These are phyloP conservation scores for Bjerkandera adusta DNA, from an alignment of 1,284 basidiomycete species.

Conservation along the genomic window DNA sequence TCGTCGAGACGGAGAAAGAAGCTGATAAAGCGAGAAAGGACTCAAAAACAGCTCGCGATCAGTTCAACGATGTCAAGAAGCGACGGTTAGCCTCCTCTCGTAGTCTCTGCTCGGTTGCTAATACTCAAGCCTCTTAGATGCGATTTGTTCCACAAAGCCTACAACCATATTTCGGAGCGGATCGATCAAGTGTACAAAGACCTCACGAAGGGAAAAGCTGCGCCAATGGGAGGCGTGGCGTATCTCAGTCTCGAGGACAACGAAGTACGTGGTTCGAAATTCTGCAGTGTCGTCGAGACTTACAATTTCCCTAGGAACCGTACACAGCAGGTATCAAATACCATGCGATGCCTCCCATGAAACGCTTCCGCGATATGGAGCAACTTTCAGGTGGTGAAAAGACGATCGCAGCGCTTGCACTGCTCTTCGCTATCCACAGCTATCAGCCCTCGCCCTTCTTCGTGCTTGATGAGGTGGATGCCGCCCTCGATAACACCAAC, in stretches of 20 bases:
- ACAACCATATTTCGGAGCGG: constrained; percentile 90
- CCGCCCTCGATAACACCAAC: constrained; percentile 95
- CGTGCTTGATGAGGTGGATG: constrained; percentile 97
- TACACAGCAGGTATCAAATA: constrained; percentile 96
- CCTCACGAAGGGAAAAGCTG: constrained; percentile 90
- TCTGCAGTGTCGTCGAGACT: constrained; percentile 1
- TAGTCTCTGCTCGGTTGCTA: not conserved
- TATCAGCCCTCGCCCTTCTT: constrained; percentile 99
- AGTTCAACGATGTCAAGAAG: constrained; percentile 88
- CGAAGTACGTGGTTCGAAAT: constrained; percentile 61
- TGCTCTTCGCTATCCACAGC: constrained; percentile 96
- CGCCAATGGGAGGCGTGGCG: constrained; percentile 94
- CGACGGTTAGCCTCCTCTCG: constrained; percentile 48
- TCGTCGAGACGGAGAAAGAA: constrained; percentile 72
- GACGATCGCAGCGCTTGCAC: constrained; percentile 94
- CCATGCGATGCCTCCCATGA: constrained; percentile 99
- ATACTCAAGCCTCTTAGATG: constrained; percentile 38
- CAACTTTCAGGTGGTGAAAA: constrained; percentile 98
- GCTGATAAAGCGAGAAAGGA: constrained; percentile 80
- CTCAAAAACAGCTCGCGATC: constrained; percentile 86
- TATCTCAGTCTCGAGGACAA: constrained; percentile 95
- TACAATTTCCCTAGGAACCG: constrained; percentile 68
- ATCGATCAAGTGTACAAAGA: constrained; percentile 99
- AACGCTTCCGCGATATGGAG: constrained; percentile 98
- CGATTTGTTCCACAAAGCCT: constrained; percentile 95